Evolutionary conservation across 306 rosid genomes (phyloP).

Genomic region (Lupinus albus): DNA sequence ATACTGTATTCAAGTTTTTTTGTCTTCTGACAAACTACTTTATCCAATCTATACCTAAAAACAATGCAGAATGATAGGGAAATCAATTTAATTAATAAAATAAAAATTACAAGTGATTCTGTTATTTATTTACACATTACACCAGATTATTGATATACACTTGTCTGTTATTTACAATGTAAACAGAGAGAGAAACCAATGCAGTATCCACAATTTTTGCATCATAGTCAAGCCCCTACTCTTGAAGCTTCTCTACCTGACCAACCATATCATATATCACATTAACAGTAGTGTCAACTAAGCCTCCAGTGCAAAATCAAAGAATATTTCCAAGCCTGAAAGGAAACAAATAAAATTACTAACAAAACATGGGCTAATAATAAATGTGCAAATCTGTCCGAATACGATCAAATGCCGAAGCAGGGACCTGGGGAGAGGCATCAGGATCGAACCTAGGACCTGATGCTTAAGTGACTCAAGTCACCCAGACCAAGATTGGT

Average conservation of each 20-base stretch:
- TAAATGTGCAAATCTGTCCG: background rate
- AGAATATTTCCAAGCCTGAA: slow-evolving; percentile 72
- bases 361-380: background rate
- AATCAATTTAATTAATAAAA: slow-evolving; percentile 40
- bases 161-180: slow-evolving; percentile 66
- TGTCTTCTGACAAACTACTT: slow-evolving; percentile 1
- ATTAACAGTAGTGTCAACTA: slow-evolving; percentile 57
- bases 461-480: no score
- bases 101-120: slow-evolving; percentile 35
- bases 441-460: no score
- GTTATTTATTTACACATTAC: slow-evolving; percentile 60
- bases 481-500: no score
- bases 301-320: slow-evolving; percentile 63
- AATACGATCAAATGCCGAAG: no score
- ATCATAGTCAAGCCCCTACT: slow-evolving; percentile 51
- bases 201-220: slow-evolving; percentile 58
- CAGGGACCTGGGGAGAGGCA: no score
- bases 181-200: slow-evolving; percentile 49
- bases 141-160: slow-evolving; percentile 57
- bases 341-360: background rate
- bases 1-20: background rate
- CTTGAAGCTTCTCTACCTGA: slow-evolving; percentile 61
- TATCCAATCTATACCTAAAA: background rate
- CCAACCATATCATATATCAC: slow-evolving; percentile 49
- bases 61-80: background rate